Percentiles rank a stretch among this genome's conserved stretches.
These are phyloP conservation scores for Starmera dryadoides DNA, from an alignment of 805 yeast species.

Conservation along the genomic window DNA sequence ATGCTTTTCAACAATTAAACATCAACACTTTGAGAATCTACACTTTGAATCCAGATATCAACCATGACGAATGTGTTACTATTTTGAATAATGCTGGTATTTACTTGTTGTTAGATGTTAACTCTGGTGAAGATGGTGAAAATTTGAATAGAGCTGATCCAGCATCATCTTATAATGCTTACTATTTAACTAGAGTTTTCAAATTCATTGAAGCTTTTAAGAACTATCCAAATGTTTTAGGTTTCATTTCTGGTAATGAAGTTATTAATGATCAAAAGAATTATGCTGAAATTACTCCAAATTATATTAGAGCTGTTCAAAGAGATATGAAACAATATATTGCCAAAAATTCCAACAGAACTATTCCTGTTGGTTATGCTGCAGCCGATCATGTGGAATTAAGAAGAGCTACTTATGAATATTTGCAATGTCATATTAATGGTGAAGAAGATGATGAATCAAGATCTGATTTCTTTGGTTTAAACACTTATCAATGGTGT, in stretches of 20 bases:
- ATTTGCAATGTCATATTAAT: slow-evolving; percentile 72
- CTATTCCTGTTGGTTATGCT: slow-evolving; percentile 92
- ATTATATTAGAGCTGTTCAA: slow-evolving; percentile 81
- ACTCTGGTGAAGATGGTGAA: slow-evolving; percentile 61
- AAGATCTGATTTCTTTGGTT: slow-evolving; percentile 84
- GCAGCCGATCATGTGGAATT: slow-evolving; percentile 79
- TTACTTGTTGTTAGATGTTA: slow-evolving; percentile 80
- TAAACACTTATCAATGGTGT: slow-evolving; percentile 96
- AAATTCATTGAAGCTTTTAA: slow-evolving; percentile 82
- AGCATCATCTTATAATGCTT: slow-evolving; percentile 56
- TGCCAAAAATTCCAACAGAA: slow-evolving; percentile 55
- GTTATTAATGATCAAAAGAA: slow-evolving; percentile 73
- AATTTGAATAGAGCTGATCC: slow-evolving; percentile 72
- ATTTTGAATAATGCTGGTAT: slow-evolving; percentile 85
- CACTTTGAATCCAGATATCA: slow-evolving; percentile 71
- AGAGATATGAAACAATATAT: slow-evolving; percentile 89
- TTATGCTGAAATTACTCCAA: slow-evolving; percentile 56
- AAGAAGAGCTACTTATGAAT: slow-evolving; percentile 69
- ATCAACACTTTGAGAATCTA: slow-evolving; percentile 82
- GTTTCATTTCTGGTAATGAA: slow-evolving; percentile 90
- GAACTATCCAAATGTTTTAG: slow-evolving; percentile 75
- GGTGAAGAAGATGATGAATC: slow-evolving; percentile 48
- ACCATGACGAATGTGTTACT: slow-evolving; percentile 92
- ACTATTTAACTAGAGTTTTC: slow-evolving; percentile 72
- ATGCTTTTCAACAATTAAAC: slow-evolving; percentile 71